Percentiles rank a stretch among this genome's conserved stretches.
phyloP scores from a whole-genome alignment of 495 filamentous ascomycete species.

The Daldinia concentrica region DNA sequence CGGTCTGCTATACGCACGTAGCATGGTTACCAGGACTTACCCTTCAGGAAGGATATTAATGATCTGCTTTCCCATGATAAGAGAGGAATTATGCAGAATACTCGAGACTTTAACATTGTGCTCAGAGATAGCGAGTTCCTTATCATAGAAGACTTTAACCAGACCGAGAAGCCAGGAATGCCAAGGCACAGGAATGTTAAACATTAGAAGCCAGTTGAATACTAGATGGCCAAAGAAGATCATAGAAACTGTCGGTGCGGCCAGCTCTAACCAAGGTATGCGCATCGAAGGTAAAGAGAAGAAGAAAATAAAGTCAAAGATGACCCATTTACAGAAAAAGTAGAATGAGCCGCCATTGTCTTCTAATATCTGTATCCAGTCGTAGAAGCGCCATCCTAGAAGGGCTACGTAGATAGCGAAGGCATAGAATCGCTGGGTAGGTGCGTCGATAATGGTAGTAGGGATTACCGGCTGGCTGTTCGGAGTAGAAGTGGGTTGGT shows the following conservation, averaged over 20 bases:
- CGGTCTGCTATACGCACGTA: background rate
- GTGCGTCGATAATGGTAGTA: constrained; percentile 78
- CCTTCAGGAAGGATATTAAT: constrained; percentile 97
- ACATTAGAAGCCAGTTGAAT: constrained; percentile 87
- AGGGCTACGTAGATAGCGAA: constrained; percentile 76
- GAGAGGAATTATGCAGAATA: constrained; percentile 87
- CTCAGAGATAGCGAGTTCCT: constrained; percentile 89
- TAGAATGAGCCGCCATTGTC: constrained; percentile 82
- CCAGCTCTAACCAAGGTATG: constrained; percentile 96
- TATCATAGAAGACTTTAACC: constrained; percentile 81
- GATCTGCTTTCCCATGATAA: constrained; percentile 94
- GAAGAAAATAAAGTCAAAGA: constrained; percentile 82
- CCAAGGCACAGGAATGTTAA: constrained; percentile 80
- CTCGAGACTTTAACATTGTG: constrained; percentile 83
- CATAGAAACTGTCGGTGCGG: constrained; percentile 70
- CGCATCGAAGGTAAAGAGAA: constrained; percentile 83
- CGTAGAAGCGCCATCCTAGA: constrained; percentile 82
- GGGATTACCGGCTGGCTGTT: constrained; percentile 74
- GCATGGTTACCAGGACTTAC: constrained; percentile 56
- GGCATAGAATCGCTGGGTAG: constrained; percentile 87
- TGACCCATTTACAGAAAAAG: constrained; percentile 92
- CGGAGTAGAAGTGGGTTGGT: constrained; percentile 36
- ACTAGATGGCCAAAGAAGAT: constrained; percentile 74
- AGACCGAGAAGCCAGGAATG: constrained; percentile 72
- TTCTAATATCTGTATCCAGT: constrained; percentile 76